Conservation (phyloP, 495 filamentous ascomycete genomes). For the Aspergillus ellipticus region DNA sequence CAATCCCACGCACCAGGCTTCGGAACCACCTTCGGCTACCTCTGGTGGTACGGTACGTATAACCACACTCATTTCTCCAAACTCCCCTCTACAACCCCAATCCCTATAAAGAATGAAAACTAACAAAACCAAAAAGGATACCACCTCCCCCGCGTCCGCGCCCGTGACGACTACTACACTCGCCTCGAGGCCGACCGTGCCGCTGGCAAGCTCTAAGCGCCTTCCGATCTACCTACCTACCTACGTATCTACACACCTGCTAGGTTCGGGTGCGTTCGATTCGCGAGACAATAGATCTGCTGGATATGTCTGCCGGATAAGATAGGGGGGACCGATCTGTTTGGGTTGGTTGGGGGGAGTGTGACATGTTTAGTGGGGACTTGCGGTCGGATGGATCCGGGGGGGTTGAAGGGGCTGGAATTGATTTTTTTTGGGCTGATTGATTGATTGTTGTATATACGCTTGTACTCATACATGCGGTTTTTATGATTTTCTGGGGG, state of each 20-base stretch:
- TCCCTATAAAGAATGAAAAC: not conserved
- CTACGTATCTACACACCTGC: no score
- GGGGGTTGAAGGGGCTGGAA: not conserved
- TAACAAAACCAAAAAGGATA: conserved; percentile 50
- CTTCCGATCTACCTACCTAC: conserved; percentile 10
- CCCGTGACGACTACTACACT: conserved; percentile 71
- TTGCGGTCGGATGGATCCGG: no score
- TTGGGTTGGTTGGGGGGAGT: no score
- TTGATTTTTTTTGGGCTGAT: not conserved
- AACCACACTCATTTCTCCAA: not conserved
- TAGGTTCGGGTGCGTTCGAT: not conserved
- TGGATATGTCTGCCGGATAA: no score
- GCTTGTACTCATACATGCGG: not conserved
- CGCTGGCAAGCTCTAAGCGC: conserved; percentile 32
- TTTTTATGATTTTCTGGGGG: not conserved
- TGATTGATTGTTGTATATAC: not conserved
- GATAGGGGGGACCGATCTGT: no score
- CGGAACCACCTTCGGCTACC: conserved; percentile 67
- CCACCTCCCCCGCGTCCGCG: conserved; percentile 72
- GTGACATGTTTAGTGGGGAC: no score
- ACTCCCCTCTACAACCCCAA: no score
- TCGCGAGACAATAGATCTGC: not conserved
- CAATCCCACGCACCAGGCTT: conserved; percentile 45
- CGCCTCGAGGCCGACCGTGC: conserved; percentile 70
- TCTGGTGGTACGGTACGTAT: conserved; percentile 78